Percentiles rank a stretch among this genome's conserved stretches.
These are phyloP conservation scores for Microascus cirrosus DNA, from an alignment of 2,329 filamentous ascomycete species.

Conservation along the genomic window DNA sequence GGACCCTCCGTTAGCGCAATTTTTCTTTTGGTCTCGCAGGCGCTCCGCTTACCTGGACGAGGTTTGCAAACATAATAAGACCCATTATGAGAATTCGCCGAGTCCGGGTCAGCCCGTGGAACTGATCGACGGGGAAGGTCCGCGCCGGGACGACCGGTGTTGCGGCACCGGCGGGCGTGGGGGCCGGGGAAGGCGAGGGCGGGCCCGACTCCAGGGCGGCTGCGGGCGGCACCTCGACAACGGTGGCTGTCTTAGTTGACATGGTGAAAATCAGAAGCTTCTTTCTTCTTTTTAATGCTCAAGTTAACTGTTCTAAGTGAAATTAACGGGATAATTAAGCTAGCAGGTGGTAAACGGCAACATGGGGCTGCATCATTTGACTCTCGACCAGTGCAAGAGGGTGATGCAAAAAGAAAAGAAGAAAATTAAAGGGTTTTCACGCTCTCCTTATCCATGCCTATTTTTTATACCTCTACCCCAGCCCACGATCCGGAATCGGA, in stretches of 20 bases:
- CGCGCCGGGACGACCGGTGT: not conserved
- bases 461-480: not conserved
- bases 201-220: not conserved
- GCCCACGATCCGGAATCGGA: not conserved
- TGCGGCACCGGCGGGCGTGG: not conserved
- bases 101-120: not conserved
- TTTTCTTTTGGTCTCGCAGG: too few relatives aligned
- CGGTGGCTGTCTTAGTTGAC: not conserved
- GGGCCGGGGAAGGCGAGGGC: not conserved
- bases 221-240: not conserved
- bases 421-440: not conserved
- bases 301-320: too few relatives aligned
- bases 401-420: not conserved
- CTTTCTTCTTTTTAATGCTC: not conserved
- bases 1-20: not conserved
- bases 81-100: slow-evolving; percentile 1
- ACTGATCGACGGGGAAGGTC: not conserved
- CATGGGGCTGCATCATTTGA: too few relatives aligned
- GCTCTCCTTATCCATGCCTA: not conserved
- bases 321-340: not conserved
- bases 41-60: not conserved
- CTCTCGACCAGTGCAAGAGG: too few relatives aligned
- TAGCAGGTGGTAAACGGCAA: not conserved
- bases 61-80: not conserved
- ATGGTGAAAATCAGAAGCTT: not conserved